phyloP scores from a whole-genome alignment of 805 yeast species.

The Yamadazyma akitaensis region DNA sequence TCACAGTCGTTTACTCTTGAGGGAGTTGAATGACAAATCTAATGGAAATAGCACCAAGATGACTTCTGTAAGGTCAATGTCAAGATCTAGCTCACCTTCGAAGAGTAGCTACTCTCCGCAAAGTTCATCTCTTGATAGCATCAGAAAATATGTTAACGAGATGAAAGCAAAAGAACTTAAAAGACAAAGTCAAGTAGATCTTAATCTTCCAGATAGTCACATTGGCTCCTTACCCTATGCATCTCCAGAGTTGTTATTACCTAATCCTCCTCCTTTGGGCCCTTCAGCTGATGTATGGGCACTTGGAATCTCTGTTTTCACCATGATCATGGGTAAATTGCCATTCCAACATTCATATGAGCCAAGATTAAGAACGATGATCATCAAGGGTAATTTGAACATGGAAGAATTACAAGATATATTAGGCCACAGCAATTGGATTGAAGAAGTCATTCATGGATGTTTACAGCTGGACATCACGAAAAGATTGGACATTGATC shows the following conservation, averaged over 20 bases:
- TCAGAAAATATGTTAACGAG: conserved; percentile 13
- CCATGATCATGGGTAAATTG: conserved; percentile 67
- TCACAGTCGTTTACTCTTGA: conserved; percentile 11
- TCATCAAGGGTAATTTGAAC: conserved; percentile 63
- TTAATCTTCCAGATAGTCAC: conserved; percentile 57
- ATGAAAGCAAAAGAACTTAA: conserved; percentile 15
- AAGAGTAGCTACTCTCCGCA: not conserved
- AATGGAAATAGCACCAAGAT: conserved; percentile 3
- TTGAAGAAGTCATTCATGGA: conserved; percentile 42
- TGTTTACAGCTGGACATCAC: conserved; percentile 52
- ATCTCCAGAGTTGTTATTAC: conserved; percentile 75
- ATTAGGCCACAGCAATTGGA: conserved; percentile 22
- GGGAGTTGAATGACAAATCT: conserved; percentile 11
- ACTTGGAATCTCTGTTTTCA: conserved; percentile 71
- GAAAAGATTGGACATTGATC: conserved; percentile 49
- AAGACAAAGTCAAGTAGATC: conserved; percentile 24
- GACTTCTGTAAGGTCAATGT: conserved; percentile 10
- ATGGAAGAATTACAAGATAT: conserved; percentile 30
- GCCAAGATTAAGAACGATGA: conserved; percentile 72
- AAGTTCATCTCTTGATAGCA: conserved; percentile 12
- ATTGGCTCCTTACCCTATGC: conserved; percentile 93
- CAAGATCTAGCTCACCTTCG: conserved; percentile 14
- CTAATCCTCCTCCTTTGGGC: conserved; percentile 58
- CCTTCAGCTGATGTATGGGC: conserved; percentile 89
- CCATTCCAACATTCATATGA: conserved; percentile 86